Evolutionary conservation across 352 stramenopile genomes (phyloP), one percentile per base, ranked within the genome.

Genomic region (Achlya hypogyna): DNA sequence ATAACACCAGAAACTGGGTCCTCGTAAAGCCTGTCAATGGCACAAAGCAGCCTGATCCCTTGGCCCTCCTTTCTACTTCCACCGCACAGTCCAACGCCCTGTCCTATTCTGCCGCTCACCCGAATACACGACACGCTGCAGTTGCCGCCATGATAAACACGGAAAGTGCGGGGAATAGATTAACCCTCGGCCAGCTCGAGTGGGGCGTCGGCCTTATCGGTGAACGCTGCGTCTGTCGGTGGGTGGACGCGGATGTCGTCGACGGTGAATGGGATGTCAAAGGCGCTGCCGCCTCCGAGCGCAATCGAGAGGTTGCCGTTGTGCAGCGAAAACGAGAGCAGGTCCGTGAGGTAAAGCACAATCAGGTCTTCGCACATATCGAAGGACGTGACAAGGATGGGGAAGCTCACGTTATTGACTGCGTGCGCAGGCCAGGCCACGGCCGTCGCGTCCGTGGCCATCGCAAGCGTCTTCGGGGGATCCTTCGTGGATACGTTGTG

Each of bases 261-360:
- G 38, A 84, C 76, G 18, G 78, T 78, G 63, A 93, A 93, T 6
- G 81, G 82, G 34, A 93, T 84, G 27, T 71, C 82, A 43, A 93
- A 78, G 27, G 78, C 81, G 22, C 69, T 83, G 23, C 75, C 81
- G 1, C 72, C 78, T 25, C 76, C 78, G 62, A 93, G 74, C 18
- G 63, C 74, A 53, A 91, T 84, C n/a, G 67, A 72, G 59, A 91
- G 82, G 53, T 56, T 63, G 14, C 84, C 84, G 40, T 78, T 75
- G 38, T 81, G 69, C 28, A 93, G 82, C 63, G 87, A 75, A 66
- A 93, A 91, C 5, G 71, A 69, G 31, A 93, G 73, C 43, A 78
- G 52, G 68, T 93, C 74, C 32, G 81, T 71, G 20, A 91, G 56
- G 58, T 89, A 91, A 29, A 89, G 71, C 10, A 72, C 69, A 34